A percentile compares a stretch with the other conserved stretches of the same genome.
These are phyloP conservation scores for Pharnaceum exiguum DNA, from an alignment of 148 eudicot species.

Conservation along the genomic window DNA sequence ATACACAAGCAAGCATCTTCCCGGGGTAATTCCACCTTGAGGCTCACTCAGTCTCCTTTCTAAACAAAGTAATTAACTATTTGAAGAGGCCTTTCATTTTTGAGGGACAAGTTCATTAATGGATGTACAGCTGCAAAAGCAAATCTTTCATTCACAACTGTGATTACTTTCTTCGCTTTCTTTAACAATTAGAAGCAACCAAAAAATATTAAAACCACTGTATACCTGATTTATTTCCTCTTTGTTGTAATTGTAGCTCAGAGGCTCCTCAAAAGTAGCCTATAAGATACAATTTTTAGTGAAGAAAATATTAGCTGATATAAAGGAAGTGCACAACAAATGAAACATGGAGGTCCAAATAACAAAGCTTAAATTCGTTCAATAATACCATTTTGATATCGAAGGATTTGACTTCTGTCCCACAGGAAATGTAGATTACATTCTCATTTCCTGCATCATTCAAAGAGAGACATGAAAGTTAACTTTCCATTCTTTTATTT, in stretches of 20 bases:
- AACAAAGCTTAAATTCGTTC: constrained; percentile 1
- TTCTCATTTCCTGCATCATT: constrained; percentile 70
- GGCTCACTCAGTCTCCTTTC: too few relatives aligned
- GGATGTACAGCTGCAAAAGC: not conserved
- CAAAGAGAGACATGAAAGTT: constrained; percentile 7
- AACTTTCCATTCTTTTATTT: not conserved
- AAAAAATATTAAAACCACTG: not conserved
- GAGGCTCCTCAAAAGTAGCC: constrained; percentile 54
- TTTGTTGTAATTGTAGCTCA: constrained; percentile 69
- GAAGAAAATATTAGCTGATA: constrained; percentile 1
- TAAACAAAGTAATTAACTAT: not conserved
- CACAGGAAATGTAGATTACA: constrained; percentile 68
- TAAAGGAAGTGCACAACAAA: not conserved
- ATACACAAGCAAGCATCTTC: too few relatives aligned
- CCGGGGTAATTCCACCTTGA: too few relatives aligned
- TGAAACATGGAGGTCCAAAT: not conserved
- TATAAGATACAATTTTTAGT: constrained; percentile 21
- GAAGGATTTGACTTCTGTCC: constrained; percentile 61
- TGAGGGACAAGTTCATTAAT: not conserved
- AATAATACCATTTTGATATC: constrained; percentile 80
- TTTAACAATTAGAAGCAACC: not conserved
- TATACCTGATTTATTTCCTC: constrained; percentile 95
- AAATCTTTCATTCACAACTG: too few relatives aligned
- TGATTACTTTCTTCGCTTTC: not conserved
- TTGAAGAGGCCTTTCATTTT: not conserved